phyloP scores from a whole-genome alignment of 2,329 filamentous ascomycete species.

The Chrysoporthe deuterocubensis region DNA sequence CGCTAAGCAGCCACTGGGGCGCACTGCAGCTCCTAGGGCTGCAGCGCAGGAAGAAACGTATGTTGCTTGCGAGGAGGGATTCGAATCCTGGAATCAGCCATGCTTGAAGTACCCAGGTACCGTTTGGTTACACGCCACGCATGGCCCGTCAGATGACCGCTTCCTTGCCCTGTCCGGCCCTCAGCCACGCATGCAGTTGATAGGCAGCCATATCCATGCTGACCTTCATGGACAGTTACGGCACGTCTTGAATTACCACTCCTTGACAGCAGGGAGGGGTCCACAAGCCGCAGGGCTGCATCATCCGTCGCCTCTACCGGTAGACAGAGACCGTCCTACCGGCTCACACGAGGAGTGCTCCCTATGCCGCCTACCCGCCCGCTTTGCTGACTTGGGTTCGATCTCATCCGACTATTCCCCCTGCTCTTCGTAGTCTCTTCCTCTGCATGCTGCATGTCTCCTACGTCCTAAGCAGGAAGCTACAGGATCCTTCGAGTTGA shows the following conservation, averaged over 20 bases:
- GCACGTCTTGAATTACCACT: neutral
- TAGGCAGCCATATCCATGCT: neutral
- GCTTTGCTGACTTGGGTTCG: neutral
- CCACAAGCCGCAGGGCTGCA: slow-evolving; percentile 14
- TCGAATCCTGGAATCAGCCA: slow-evolving; percentile 17
- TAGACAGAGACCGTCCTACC: neutral
- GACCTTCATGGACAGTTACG: neutral
- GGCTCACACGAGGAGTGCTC: slow-evolving; percentile 6
- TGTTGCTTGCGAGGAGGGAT: slow-evolving; percentile 11
- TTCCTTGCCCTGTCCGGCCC: neutral
- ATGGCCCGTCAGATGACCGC: neutral
- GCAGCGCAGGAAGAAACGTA: neutral
- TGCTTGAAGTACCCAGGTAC: neutral
- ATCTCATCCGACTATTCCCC: neutral
- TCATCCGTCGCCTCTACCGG: slow-evolving; percentile 1
- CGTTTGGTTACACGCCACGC: neutral
- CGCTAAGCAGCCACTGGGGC: slow-evolving; percentile 9
- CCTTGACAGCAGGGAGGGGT: neutral
- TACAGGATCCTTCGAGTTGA: slow-evolving; percentile 19
- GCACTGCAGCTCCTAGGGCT: slow-evolving; percentile 21
- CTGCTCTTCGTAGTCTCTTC: neutral
- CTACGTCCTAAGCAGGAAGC: neutral
- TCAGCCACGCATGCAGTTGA: neutral
- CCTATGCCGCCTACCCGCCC: slow-evolving; percentile 5
- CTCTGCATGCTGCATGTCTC: neutral